Conservation (phyloP, 495 filamentous ascomycete species). For the Terfezia boudieri region DNA sequence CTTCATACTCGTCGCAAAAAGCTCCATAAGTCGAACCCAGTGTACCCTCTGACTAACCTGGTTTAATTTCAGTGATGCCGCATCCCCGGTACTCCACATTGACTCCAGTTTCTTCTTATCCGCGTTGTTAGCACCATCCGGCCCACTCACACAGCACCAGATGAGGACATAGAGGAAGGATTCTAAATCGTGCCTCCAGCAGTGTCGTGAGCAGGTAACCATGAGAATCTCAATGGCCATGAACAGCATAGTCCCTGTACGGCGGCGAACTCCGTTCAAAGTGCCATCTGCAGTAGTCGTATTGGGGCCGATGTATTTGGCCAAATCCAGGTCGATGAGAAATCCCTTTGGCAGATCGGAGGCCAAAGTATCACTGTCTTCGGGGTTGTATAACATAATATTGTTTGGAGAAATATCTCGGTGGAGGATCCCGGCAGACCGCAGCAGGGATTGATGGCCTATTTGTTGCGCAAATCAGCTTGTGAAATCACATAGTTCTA, state of each 20-base stretch:
- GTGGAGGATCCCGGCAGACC: conserved; percentile 1
- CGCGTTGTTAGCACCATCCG: too few relatives aligned
- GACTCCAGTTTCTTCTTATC: too few relatives aligned
- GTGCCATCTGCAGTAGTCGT: background rate
- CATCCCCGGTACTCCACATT: too few relatives aligned
- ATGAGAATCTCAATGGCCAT: conserved; percentile 8
- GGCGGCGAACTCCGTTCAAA: conserved; percentile 2
- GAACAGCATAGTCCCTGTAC: conserved; percentile 9
- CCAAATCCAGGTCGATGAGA: conserved; percentile 12
- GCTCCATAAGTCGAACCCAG: too few relatives aligned
- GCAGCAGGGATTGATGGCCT: background rate
- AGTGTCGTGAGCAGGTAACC: background rate
- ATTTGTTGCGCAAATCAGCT: too few relatives aligned
- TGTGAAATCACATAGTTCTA: too few relatives aligned
- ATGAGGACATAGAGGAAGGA: conserved; percentile 7
- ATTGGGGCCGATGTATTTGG: background rate
- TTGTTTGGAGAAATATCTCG: conserved; percentile 10
- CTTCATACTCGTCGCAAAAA: too few relatives aligned
- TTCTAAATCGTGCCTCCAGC: conserved; percentile 8
- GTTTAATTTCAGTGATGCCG: too few relatives aligned
- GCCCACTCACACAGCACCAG: background rate
- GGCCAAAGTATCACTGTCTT: background rate
- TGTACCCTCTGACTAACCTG: too few relatives aligned
- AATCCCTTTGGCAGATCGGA: conserved; percentile 1
- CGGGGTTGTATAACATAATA: conserved; percentile 3